Evolutionary conservation across 176 grass and related monocot genomes (phyloP).

Genomic region (Oryza meyeriana): DNA sequence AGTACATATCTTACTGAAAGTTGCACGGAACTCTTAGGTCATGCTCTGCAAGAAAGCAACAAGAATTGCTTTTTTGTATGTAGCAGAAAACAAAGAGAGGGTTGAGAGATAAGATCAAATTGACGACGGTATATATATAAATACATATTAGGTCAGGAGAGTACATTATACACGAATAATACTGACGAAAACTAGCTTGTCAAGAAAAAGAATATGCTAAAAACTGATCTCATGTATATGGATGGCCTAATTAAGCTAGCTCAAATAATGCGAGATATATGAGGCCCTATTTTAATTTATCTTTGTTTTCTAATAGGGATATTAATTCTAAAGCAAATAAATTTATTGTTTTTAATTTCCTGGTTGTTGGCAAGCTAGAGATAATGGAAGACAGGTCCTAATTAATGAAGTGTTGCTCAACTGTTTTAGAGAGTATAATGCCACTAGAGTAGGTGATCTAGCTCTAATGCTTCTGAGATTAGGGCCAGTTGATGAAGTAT

Average conservation of each 20-base stretch:
- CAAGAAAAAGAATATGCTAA: background rate
- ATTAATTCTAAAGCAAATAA: background rate
- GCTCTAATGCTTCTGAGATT: background rate
- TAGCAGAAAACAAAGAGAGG: background rate
- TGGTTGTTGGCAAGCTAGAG: slow-evolving; percentile 1
- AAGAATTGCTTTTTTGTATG: slow-evolving; percentile 9
- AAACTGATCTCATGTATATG: background rate
- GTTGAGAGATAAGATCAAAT: background rate
- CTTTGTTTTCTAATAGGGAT: background rate
- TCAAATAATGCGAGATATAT: background rate
- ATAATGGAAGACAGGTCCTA: background rate
- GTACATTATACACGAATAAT: background rate
- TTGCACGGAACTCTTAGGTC: slow-evolving; percentile 21
- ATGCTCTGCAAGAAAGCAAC: slow-evolving; percentile 37
- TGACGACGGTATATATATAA: background rate
- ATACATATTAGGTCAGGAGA: background rate
- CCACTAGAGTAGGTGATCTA: slow-evolving; percentile 10
- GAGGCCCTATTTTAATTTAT: background rate
- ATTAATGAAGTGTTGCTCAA: slow-evolving; percentile 23
- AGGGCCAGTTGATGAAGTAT: background rate
- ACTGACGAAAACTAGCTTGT: background rate
- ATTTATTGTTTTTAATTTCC: background rate
- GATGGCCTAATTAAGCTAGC: background rate
- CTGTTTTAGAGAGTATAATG: background rate
- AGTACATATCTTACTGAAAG: slow-evolving; percentile 4